Evolutionary conservation across 129 eudicot species (phyloP).

Genomic region (Chrysanthemum seticuspe): DNA sequence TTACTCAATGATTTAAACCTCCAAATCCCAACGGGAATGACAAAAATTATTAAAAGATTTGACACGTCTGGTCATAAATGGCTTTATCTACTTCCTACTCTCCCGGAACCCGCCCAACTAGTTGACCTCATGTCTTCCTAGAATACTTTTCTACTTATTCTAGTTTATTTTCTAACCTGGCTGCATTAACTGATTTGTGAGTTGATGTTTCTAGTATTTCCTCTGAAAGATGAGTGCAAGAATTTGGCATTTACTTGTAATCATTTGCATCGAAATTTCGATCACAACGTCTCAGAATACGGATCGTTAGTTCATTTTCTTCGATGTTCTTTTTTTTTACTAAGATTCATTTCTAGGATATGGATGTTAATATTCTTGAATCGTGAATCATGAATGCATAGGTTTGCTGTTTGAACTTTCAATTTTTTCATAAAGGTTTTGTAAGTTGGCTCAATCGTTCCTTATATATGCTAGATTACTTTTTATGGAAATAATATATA

Average conservation of each 20-base stretch:
- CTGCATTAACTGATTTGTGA: background rate
- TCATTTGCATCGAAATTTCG: conserved; percentile 24
- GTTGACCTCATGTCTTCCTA: conserved; percentile 24
- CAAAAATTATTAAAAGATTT: background rate
- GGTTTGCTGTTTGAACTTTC: too few relatives aligned
- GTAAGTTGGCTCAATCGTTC: too few relatives aligned
- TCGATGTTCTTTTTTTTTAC: background rate
- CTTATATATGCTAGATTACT: too few relatives aligned
- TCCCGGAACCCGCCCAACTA: conserved; percentile 18
- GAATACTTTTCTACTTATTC: background rate
- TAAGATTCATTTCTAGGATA: background rate
- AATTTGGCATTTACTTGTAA: conserved; percentile 11
- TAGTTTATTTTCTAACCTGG: background rate
- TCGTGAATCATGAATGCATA: background rate
- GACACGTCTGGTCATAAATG: background rate
- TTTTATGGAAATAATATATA: too few relatives aligned
- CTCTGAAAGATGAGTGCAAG: conserved; percentile 18
- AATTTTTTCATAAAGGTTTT: too few relatives aligned
- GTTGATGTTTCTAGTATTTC: background rate
- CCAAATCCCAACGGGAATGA: background rate
- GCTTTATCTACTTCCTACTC: conserved; percentile 4
- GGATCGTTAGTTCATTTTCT: conserved; percentile 27
- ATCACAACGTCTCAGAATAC: conserved; percentile 24
- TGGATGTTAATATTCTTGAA: background rate
- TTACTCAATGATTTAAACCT: conserved; percentile 4